These are phyloP conservation scores for Termitomyces sp. DNA, from an alignment of 768 basidiomycete species.

Conservation along the genomic window DNA sequence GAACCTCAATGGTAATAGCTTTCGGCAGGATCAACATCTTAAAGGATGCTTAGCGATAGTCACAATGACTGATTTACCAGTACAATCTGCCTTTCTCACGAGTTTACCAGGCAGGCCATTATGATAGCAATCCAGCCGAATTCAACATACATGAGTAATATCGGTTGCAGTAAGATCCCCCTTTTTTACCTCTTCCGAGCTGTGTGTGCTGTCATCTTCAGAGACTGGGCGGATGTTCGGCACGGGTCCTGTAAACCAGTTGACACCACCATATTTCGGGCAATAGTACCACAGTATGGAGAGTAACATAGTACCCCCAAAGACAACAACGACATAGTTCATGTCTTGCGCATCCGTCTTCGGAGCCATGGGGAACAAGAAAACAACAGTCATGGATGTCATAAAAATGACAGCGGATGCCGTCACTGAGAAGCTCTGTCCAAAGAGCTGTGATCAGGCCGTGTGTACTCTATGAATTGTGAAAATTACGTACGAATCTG, in stretches of 20 bases:
- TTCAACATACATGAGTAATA: not conserved
- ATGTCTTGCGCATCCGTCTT: constrained; percentile 34
- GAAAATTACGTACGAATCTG: not conserved
- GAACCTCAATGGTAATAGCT: not conserved
- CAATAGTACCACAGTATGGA: constrained; percentile 57
- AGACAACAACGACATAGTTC: constrained; percentile 62
- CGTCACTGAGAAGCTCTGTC: constrained; percentile 43
- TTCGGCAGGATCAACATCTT: not conserved
- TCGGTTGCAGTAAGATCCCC: not conserved
- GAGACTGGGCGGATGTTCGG: constrained; percentile 11
- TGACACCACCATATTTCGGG: constrained; percentile 31
- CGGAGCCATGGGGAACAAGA: constrained; percentile 49
- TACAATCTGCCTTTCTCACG: not conserved
- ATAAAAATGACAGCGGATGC: constrained; percentile 49
- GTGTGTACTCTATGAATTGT: not conserved
- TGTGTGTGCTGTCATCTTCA: not conserved
- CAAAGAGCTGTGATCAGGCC: not conserved
- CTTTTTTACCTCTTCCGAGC: not conserved
- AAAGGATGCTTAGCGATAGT: not conserved
- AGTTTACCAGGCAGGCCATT: not conserved
- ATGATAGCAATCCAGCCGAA: not conserved
- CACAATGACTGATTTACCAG: not conserved
- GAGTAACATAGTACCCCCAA: constrained; percentile 45
- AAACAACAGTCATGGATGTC: constrained; percentile 45
- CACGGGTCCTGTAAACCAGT: constrained; percentile 24